Conservation (phyloP, 805 yeast species). For the Ogataea wickerhamii region DNA sequence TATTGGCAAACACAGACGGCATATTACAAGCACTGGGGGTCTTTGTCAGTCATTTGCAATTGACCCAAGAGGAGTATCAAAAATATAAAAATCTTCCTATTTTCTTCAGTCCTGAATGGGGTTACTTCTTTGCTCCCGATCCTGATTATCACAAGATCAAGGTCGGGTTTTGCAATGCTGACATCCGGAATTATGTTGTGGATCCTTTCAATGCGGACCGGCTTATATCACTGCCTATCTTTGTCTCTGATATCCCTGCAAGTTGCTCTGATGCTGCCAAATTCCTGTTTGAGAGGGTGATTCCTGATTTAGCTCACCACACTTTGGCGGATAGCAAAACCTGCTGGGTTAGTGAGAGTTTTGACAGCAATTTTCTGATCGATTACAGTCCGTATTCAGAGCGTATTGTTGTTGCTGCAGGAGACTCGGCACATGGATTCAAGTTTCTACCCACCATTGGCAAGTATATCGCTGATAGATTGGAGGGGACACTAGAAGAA, state of each 20-base stretch:
- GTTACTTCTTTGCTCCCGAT: conserved; percentile 49
- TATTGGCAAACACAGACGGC: conserved; percentile 27
- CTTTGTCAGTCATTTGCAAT: conserved; percentile 35
- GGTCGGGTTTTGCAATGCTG: conserved; percentile 33
- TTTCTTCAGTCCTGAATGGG: conserved; percentile 39
- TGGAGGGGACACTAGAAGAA: conserved; percentile 27
- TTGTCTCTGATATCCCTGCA: conserved; percentile 23
- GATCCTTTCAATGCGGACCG: conserved; percentile 27
- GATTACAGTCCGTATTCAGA: conserved; percentile 33
- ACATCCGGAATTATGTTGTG: conserved; percentile 23
- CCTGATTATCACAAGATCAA: conserved; percentile 33
- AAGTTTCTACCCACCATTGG: conserved; percentile 45
- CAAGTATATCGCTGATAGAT: conserved; percentile 32
- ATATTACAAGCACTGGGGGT: conserved; percentile 37
- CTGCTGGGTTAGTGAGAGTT: conserved; percentile 38
- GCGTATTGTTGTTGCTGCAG: conserved; percentile 38
- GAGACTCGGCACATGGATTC: conserved; percentile 45
- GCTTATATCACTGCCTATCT: conserved; percentile 32
- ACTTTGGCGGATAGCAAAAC: conserved; percentile 29
- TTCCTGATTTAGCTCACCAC: conserved; percentile 37
- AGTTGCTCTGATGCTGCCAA: conserved; percentile 33
- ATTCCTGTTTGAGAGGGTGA: conserved; percentile 22
- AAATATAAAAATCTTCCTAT: conserved; percentile 38
- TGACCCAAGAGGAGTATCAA: conserved; percentile 34
- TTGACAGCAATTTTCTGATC: conserved; percentile 36